Conservation (phyloP, 768 basidiomycete genomes). For the Cystofilobasidium macerans region DNA sequence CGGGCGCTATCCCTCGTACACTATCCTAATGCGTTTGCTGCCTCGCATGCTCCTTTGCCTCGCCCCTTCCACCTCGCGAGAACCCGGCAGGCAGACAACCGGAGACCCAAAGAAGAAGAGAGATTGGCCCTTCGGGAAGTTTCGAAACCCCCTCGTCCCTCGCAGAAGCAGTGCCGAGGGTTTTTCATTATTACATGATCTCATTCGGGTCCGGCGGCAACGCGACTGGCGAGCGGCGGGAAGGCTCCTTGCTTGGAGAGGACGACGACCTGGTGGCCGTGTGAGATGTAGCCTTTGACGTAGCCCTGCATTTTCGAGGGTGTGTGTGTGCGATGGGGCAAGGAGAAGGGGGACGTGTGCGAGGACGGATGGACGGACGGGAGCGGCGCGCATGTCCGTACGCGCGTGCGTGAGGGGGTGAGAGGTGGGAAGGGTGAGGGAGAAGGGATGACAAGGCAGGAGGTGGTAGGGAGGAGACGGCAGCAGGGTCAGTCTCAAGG, state of each 20-base stretch:
- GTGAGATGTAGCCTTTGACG: slow-evolving; percentile 91
- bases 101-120: no score
- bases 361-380: background rate
- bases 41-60: background rate
- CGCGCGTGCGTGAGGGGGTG: background rate
- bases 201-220: background rate
- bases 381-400: background rate
- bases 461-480: background rate
- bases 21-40: background rate
- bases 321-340: background rate
- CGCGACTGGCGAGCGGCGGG: slow-evolving; percentile 45
- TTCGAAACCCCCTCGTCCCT: no score
- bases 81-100: background rate
- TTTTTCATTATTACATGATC: no score
- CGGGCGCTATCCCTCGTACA: background rate
- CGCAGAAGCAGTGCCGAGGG: no score
- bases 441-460: no score
- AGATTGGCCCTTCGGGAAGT: no score
- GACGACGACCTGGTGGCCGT: slow-evolving; percentile 89
- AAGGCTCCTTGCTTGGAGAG: slow-evolving; percentile 69
- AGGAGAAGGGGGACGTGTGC: background rate
- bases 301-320: slow-evolving; percentile 47
- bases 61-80: background rate
- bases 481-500: background rate
- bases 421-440: background rate